phyloP scores from a whole-genome alignment of 1,284 basidiomycete species.

The Tilletia setariae region DNA sequence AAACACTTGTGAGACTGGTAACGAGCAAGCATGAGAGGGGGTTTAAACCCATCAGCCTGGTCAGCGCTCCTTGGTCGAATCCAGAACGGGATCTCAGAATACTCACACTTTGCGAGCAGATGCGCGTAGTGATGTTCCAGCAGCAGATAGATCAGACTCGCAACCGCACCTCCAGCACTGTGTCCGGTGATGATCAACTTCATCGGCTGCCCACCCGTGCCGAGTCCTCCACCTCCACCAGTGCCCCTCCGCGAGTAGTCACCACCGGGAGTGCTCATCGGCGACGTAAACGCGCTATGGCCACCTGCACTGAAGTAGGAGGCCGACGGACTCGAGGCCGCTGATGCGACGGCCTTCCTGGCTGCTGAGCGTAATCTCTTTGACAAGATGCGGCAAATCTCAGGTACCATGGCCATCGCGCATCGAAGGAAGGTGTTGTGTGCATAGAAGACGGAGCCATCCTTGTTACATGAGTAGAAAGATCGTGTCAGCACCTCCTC shows the following conservation, averaged over 20 bases:
- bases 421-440: neutral
- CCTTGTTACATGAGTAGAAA: neutral
- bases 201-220: neutral
- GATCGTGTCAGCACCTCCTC: neutral
- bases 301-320: too few species aligned
- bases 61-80: too few species aligned
- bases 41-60: neutral
- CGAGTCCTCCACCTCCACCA: neutral
- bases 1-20: constrained; percentile 3
- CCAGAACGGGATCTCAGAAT: neutral
- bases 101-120: constrained; percentile 5
- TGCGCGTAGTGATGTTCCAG: constrained; percentile 8
- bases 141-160: constrained; percentile 11
- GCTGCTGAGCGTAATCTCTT: neutral
- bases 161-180: constrained; percentile 10
- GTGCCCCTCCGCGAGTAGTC: neutral
- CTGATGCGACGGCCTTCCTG: neutral
- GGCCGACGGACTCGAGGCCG: too few species aligned
- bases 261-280: neutral
- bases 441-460: neutral
- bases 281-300: too few species aligned
- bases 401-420: constrained; percentile 4
- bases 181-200: constrained; percentile 11
- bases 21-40: neutral
- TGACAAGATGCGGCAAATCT: neutral